Evolutionary conservation across 2,329 filamentous ascomycete genomes (phyloP).

Genomic region (Colletotrichum navitas): DNA sequence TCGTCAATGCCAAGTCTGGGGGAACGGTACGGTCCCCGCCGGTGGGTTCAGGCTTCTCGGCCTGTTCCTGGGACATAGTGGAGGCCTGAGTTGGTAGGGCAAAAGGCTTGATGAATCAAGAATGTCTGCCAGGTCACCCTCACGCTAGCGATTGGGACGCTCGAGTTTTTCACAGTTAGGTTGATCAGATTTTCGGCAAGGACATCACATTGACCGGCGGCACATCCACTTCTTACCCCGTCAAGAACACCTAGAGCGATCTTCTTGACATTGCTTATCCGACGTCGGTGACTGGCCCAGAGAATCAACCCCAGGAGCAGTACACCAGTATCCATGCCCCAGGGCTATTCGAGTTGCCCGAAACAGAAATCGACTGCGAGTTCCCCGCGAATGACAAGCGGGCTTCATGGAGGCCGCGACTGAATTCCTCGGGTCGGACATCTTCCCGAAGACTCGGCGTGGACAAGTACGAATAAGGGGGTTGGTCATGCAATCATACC

Average conservation of each 20-base stretch:
- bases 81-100: not conserved
- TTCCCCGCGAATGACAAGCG: constrained; percentile 10
- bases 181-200: not conserved
- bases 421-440: constrained; percentile 1
- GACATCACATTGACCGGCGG: not conserved
- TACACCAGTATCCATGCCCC: not conserved
- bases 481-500: not conserved
- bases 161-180: not conserved
- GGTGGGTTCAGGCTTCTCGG: constrained; percentile 9
- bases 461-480: not conserved
- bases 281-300: constrained; percentile 32
- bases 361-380: constrained; percentile 5
- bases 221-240: constrained; percentile 1
- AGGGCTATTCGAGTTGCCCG: not conserved
- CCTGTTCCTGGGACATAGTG: constrained; percentile 23
- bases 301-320: not conserved
- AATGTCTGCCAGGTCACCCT: too few species aligned
- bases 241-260: not conserved
- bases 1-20: constrained; percentile 17
- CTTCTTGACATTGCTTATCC: constrained; percentile 19
- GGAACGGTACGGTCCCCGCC: not conserved
- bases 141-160: not conserved
- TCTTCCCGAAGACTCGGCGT: constrained; percentile 9
- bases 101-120: not conserved
- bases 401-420: not conserved